Evolutionary conservation across 257 asterid genomes (phyloP).

Genomic region (Parsonsia alboflavescens): DNA sequence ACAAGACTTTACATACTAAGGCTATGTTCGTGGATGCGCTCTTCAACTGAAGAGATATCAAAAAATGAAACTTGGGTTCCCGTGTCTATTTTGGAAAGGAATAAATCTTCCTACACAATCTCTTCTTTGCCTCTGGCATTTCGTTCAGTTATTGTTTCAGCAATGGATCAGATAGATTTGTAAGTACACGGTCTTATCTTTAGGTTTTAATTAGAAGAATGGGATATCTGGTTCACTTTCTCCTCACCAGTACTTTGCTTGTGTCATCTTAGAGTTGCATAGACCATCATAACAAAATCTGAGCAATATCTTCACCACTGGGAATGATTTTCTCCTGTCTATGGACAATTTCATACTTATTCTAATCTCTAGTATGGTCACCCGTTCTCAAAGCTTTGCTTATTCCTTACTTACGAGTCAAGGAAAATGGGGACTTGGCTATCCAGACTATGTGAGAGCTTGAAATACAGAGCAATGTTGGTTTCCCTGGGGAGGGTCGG

Average conservation of each 20-base stretch:
- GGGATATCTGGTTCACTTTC: background rate
- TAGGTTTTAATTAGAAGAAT: background rate
- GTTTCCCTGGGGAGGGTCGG: background rate
- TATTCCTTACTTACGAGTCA: background rate
- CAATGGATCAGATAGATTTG: slow-evolving; percentile 83
- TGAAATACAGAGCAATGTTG: background rate
- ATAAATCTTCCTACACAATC: slow-evolving; percentile 85
- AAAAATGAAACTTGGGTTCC: slow-evolving; percentile 88
- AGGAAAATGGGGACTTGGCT: too few species aligned
- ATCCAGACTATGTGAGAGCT: too few species aligned
- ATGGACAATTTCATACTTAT: background rate
- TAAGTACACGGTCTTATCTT: slow-evolving; percentile 37
- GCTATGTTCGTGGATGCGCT: slow-evolving; percentile 97
- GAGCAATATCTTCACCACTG: background rate
- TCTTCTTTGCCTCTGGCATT: slow-evolving; percentile 86
- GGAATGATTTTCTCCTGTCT: background rate
- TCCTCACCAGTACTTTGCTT: background rate
- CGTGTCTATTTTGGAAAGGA: slow-evolving; percentile 86
- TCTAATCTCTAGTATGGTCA: background rate
- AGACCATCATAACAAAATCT: background rate
- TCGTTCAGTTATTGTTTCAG: slow-evolving; percentile 69
- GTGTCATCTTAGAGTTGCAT: background rate
- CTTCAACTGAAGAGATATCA: slow-evolving; percentile 80
- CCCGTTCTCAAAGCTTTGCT: background rate
- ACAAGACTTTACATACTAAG: slow-evolving; percentile 74